Conservation (phyloP, 108 stramenopile species). For the Fragilaria radians region DNA sequence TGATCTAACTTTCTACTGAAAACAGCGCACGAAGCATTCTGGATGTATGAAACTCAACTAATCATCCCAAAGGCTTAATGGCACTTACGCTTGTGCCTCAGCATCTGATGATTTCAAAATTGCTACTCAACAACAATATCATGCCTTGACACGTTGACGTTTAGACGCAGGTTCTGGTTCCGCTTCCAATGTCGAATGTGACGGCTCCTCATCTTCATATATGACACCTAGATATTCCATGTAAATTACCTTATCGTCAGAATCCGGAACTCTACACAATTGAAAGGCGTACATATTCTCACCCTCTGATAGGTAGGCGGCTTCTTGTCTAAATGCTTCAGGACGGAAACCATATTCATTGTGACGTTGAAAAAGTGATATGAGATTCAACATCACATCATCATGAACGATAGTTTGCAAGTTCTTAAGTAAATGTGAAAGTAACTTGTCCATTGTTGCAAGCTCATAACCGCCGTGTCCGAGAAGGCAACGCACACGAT, state of each 20-base stretch:
- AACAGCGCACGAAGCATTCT: no score
- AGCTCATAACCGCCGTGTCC: constrained; percentile 84
- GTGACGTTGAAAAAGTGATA: constrained; percentile 77
- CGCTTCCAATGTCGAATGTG: constrained; percentile 4
- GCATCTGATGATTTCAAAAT: no score
- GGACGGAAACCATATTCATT: constrained; percentile 70
- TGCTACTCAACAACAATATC: no score
- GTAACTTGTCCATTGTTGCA: constrained; percentile 87
- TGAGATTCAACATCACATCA: constrained; percentile 75
- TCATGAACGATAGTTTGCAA: constrained; percentile 77
- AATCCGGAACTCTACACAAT: constrained; percentile 48
- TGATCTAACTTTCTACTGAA: no score
- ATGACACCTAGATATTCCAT: constrained; percentile 80
- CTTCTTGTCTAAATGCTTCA: constrained; percentile 80
- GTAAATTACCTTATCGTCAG: constrained; percentile 60
- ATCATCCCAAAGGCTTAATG: no score
- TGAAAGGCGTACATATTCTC: constrained; percentile 88
- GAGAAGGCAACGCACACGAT: constrained; percentile 68
- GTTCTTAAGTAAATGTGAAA: constrained; percentile 80
- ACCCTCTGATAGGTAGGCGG: constrained; percentile 73
- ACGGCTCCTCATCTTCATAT: constrained; percentile 42
- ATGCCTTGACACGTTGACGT: background rate
- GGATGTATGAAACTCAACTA: no score
- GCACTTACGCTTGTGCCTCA: no score
- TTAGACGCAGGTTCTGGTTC: constrained; percentile 7